A percentile compares a stretch with the other conserved stretches of the same genome.
Evolutionary conservation across 768 basidiomycete species (phyloP).

Genomic region (Pulveroboletus sp.): DNA sequence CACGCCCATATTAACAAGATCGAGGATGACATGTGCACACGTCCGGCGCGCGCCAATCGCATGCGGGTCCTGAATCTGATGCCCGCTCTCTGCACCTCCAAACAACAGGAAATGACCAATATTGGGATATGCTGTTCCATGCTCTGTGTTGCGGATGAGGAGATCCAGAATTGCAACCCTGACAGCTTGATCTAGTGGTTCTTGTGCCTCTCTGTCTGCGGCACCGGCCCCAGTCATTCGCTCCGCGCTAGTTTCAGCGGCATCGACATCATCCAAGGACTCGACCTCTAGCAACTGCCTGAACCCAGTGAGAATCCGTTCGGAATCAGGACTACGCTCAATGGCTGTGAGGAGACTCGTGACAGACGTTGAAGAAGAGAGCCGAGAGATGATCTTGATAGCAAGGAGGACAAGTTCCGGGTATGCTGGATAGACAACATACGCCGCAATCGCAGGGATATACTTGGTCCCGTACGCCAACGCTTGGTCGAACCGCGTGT

Average conservation of each 20-base stretch:
- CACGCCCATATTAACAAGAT: slow-evolving; percentile 68
- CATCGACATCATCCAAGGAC: slow-evolving; percentile 54
- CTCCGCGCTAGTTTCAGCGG: slow-evolving; percentile 56
- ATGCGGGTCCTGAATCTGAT: slow-evolving; percentile 73
- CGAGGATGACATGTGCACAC: slow-evolving; percentile 77
- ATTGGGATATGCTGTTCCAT: slow-evolving; percentile 65
- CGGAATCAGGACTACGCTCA: slow-evolving; percentile 75
- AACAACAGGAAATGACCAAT: slow-evolving; percentile 86
- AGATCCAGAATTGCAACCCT: slow-evolving; percentile 76
- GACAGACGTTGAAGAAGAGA: slow-evolving; percentile 65
- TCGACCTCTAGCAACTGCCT: slow-evolving; percentile 60
- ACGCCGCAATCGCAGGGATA: slow-evolving; percentile 78
- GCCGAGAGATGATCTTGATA: slow-evolving; percentile 65
- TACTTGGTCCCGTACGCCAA: slow-evolving; percentile 64
- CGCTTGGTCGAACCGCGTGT: slow-evolving; percentile 70
- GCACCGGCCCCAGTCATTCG: slow-evolving; percentile 72
- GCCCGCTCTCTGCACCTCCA: slow-evolving; percentile 52
- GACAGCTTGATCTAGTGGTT: slow-evolving; percentile 60
- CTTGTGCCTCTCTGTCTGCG: slow-evolving; percentile 43
- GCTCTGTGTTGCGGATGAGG: slow-evolving; percentile 71
- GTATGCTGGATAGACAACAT: slow-evolving; percentile 64
- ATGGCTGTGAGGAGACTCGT: slow-evolving; percentile 74
- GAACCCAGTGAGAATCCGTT: slow-evolving; percentile 81
- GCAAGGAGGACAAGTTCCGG: slow-evolving; percentile 72
- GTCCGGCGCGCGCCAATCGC: slow-evolving; percentile 66